phyloP scores from a whole-genome alignment of 306 rosid species.

The Vigna trinervia region DNA sequence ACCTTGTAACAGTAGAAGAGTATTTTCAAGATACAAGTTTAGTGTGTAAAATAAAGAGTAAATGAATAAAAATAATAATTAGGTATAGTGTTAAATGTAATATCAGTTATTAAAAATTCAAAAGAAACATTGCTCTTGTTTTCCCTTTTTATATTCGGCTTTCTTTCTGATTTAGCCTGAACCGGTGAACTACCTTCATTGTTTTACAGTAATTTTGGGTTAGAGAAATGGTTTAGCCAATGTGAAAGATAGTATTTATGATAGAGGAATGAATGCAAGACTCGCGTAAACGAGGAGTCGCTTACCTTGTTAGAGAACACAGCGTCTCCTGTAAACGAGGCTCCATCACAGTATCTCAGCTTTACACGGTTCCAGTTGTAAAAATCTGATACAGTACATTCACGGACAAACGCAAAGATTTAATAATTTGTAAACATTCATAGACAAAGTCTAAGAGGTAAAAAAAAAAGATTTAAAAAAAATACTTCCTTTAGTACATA shows the following conservation, averaged over 20 bases:
- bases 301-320: constrained; percentile 72
- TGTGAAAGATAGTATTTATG: not conserved
- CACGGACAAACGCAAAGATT: constrained; percentile 22
- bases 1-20: not conserved
- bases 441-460: not conserved
- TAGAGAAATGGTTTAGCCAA: not conserved
- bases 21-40: not conserved
- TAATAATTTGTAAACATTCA: not conserved
- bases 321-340: constrained; percentile 84
- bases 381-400: constrained; percentile 68
- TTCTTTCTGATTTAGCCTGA: not conserved
- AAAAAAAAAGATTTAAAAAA: not conserved
- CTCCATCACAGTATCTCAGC: constrained; percentile 96
- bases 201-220: not conserved
- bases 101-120: not conserved
- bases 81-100: not conserved
- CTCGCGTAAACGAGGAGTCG: not conserved
- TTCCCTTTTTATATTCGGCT: not conserved
- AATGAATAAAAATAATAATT: not conserved
- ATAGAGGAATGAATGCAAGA: not conserved
- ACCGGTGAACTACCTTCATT: not conserved
- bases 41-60: not conserved
- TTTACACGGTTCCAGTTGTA: constrained; percentile 99
- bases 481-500: not conserved
- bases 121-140: not conserved